phyloP scores from a whole-genome alignment of 176 grass and related monocot species.

The Phragmites australis region DNA sequence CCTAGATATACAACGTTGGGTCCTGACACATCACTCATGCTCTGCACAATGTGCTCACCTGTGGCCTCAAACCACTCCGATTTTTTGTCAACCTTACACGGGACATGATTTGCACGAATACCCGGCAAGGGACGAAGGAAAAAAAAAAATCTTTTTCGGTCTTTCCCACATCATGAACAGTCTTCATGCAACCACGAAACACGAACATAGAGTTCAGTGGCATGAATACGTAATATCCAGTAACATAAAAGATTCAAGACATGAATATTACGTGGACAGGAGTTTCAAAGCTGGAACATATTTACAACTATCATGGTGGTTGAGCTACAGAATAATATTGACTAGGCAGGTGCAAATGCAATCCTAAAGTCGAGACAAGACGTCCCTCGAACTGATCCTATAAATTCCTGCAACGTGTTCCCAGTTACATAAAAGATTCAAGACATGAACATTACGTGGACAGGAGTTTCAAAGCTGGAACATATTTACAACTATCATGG shows the following conservation, averaged over 20 bases:
- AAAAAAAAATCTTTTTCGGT: neutral
- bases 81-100: neutral
- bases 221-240: neutral
- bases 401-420: neutral
- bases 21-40: neutral
- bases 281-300: slow-evolving; percentile 19
- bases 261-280: neutral
- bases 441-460: neutral
- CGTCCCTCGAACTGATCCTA: neutral
- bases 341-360: neutral
- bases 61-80: neutral
- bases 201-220: neutral
- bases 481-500: slow-evolving; percentile 44
- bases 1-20: no score
- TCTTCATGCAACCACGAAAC: neutral
- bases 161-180: neutral
- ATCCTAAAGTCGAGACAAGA: neutral
- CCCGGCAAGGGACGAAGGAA: neutral
- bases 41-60: neutral
- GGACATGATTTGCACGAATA: neutral
- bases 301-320: slow-evolving; percentile 38
- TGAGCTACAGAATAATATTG: slow-evolving; percentile 4
- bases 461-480: neutral
- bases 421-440: neutral
- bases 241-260: neutral